phyloP scores from a whole-genome alignment of 208 protist species.

The Angomonas ambiguus region DNA sequence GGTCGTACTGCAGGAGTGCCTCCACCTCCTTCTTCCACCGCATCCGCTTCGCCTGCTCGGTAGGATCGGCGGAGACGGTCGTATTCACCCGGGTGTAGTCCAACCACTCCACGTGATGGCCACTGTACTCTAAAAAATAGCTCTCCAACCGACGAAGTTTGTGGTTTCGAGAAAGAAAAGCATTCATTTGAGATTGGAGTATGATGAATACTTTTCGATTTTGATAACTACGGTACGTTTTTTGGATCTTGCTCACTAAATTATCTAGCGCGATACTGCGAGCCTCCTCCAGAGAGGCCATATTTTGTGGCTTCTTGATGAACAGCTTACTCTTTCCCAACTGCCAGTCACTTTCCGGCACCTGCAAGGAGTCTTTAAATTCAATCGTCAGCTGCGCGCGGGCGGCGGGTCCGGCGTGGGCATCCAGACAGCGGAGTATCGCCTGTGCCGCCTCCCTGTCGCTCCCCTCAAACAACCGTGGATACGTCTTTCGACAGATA shows the following conservation, averaged over 20 bases:
- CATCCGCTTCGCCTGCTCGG: slow-evolving; percentile 24
- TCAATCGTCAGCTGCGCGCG: not conserved
- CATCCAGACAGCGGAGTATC: not conserved
- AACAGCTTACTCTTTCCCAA: slow-evolving; percentile 94
- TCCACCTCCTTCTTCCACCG: slow-evolving; percentile 19
- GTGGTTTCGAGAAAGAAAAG: slow-evolving; percentile 31
- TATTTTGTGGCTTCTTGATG: slow-evolving; percentile 89
- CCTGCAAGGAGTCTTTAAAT: not conserved
- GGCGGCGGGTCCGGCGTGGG: not conserved
- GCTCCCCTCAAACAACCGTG: slow-evolving; percentile 64
- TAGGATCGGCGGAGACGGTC: slow-evolving; percentile 14
- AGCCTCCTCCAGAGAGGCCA: slow-evolving; percentile 85
- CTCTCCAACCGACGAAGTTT: slow-evolving; percentile 72
- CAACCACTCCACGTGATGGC: slow-evolving; percentile 62
- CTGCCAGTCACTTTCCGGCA: slow-evolving; percentile 35
- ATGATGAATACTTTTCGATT: slow-evolving; percentile 50
- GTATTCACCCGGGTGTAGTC: slow-evolving; percentile 13
- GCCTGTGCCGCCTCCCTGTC: slow-evolving; percentile 22
- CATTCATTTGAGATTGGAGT: slow-evolving; percentile 38
- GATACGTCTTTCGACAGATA: slow-evolving; percentile 68
- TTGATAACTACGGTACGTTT: slow-evolving; percentile 69
- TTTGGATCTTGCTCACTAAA: slow-evolving; percentile 84
- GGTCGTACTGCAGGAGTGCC: slow-evolving; percentile 47
- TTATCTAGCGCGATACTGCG: slow-evolving; percentile 79
- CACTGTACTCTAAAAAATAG: slow-evolving; percentile 73